Conservation (phyloP, 75 land plant species). For the Adiantum capillusveneris region DNA sequence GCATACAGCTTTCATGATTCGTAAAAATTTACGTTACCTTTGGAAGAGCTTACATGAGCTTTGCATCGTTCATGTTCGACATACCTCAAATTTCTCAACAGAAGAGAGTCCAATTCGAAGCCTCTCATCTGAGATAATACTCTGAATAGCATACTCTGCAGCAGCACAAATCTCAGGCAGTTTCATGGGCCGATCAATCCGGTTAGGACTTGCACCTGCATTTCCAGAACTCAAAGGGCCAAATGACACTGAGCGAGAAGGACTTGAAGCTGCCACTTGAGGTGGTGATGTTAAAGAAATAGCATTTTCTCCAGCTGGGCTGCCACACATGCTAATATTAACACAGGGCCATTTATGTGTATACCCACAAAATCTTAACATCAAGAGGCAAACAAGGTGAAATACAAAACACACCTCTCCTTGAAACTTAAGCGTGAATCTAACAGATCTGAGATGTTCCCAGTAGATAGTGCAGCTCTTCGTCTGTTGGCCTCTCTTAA, state of each 20-base stretch:
- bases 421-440: constrained; percentile 36
- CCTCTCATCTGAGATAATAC: constrained; percentile 54
- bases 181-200: constrained; percentile 76
- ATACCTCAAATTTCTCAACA: constrained; percentile 73
- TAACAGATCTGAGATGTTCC: constrained; percentile 59
- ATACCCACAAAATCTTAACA: neutral
- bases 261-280: constrained; percentile 14
- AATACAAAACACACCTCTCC: constrained; percentile 22
- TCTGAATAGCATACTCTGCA: constrained; percentile 71
- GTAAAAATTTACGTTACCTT: too few species aligned
- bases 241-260: constrained; percentile 45
- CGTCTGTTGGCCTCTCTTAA: constrained; percentile 89
- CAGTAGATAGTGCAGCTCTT: constrained; percentile 85
- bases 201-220: constrained; percentile 16
- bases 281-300: constrained; percentile 28
- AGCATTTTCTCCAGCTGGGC: constrained; percentile 59
- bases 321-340: constrained; percentile 28
- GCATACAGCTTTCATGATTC: too few species aligned
- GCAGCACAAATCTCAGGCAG: constrained; percentile 86
- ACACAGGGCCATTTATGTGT: too few species aligned
- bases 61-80: too few species aligned
- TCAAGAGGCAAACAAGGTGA: neutral
- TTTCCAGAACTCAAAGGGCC: constrained; percentile 49
- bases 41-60: too few species aligned
- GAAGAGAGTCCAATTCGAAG: constrained; percentile 62